phyloP scores from a whole-genome alignment of 768 basidiomycete species.

The Russula ochroleuca region DNA sequence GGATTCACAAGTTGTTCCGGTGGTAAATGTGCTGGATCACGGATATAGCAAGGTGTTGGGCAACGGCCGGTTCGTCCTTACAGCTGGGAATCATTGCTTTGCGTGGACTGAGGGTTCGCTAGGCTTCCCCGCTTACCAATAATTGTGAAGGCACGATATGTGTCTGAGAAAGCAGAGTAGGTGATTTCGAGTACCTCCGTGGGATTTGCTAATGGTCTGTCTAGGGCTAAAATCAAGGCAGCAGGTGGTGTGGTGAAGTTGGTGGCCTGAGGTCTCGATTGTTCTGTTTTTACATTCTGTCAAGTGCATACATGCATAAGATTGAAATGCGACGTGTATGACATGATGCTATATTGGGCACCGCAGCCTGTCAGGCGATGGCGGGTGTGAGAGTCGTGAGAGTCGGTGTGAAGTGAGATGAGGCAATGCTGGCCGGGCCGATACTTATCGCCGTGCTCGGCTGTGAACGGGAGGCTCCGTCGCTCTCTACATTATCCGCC shows the following conservation, averaged over 20 bases:
- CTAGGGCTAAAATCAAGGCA: conserved; percentile 78
- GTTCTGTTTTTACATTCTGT: conserved; percentile 30
- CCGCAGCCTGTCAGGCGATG: background rate
- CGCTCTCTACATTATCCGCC: background rate
- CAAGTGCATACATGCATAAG: conserved; percentile 32
- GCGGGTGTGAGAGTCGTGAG: no score
- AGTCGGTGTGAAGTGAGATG: no score
- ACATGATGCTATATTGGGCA: conserved; percentile 27
- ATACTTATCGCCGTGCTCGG: background rate
- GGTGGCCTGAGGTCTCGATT: conserved; percentile 60
- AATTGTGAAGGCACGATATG: conserved; percentile 98
- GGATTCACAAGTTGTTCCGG: conserved; percentile 81
- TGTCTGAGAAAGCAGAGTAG: conserved; percentile 81
- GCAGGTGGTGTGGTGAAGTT: conserved; percentile 92
- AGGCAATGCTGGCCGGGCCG: no score
- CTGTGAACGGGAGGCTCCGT: background rate
- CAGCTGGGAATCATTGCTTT: background rate
- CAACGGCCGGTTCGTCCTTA: conserved; percentile 71
- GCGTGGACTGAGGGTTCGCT: background rate
- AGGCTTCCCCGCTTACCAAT: conserved; percentile 85
- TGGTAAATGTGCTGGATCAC: conserved; percentile 79
- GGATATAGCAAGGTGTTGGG: conserved; percentile 95
- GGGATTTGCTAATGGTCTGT: conserved; percentile 1
- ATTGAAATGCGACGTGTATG: conserved; percentile 20
- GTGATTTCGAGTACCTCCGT: conserved; percentile 34